Evolutionary conservation across 2,329 filamentous ascomycete genomes (phyloP), one percentile per base, ranked within the genome.

Genomic region (Xylariaceae sp.): DNA sequence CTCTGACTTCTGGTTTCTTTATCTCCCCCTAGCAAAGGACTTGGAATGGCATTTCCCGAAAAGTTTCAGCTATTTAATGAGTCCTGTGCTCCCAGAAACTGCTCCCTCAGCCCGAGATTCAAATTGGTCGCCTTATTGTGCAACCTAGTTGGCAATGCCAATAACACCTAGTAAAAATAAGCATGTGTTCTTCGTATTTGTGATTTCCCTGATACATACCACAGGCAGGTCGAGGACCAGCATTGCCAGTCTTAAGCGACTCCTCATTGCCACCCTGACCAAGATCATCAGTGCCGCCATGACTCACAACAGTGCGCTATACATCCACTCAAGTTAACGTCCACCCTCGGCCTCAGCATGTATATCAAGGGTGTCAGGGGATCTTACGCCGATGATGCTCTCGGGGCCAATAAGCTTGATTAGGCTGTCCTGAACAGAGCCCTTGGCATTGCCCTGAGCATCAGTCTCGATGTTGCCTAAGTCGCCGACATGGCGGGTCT

Each of bases 241-340:
- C 94, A 74, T 97, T 99, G 65, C 94, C 94, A 63, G 94, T 99
- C 87, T 95, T 96, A 81, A 95, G 90, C 69, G 90, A 96, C 80
- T 97, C 91, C 77, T 92, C 89, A 78, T 89, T 86, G 66, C 78
- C 89, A 69, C 91, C 91, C 81, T 88, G 89, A 75, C 94, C 94
- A 62, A 99, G 89, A 71, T 99, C 94, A 72, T 99, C 94, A 64
- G 92, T 97, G 72, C 94, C 94, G 66, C 80, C 86, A 80, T 99
- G 94, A 69, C 95, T 84, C 68, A 99, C 94, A 60, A 99, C 83
- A 64, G 94, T 97, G 71, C 94, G 92, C 89, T 94, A 44, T n/a
- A 30, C 18, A 29, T 47, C 53, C 71, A 55, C 72, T 64, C 51
- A 55, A 36, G 26, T 55, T 18, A 51, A 32, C n/a, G 0, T 47